A percentile compares a stretch with the other conserved stretches of the same genome.
Evolutionary conservation across 768 basidiomycete genomes (phyloP).

Genomic region (Trametes punicea): DNA sequence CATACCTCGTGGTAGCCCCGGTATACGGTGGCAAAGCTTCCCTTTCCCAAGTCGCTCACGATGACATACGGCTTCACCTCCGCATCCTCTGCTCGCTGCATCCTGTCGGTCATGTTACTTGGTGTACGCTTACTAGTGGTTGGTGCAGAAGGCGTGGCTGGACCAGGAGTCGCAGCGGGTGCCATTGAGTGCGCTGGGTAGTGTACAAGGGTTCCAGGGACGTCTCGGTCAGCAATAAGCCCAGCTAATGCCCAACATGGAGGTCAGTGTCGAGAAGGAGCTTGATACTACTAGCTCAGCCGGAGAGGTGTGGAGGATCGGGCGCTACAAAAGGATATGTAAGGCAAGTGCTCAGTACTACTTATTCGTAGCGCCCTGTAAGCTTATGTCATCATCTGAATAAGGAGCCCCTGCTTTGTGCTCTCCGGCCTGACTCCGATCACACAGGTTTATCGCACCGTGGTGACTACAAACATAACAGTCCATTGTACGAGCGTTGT

Average conservation of each 20-base stretch:
- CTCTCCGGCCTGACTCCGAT: no score
- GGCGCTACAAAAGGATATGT: not conserved
- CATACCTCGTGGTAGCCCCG: constrained; percentile 85
- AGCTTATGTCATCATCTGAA: no score
- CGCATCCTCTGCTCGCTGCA: constrained; percentile 49
- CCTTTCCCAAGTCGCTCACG: constrained; percentile 75
- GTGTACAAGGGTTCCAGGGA: constrained; percentile 4
- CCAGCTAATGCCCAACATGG: not conserved
- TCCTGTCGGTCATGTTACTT: constrained; percentile 18
- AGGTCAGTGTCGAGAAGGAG: not conserved
- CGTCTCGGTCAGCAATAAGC: not conserved
- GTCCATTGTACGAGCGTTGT: no score
- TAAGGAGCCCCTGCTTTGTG: no score
- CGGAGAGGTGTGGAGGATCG: not conserved
- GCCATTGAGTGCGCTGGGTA: constrained; percentile 21
- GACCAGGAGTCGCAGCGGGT: constrained; percentile 19
- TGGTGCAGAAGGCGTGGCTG: constrained; percentile 5
- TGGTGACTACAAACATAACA: no score
- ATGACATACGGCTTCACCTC: constrained; percentile 78
- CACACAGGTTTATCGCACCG: no score
- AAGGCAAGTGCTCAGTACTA: no score
- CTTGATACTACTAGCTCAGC: not conserved
- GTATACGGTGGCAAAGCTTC: constrained; percentile 95
- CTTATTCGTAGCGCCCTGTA: no score
- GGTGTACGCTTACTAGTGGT: constrained; percentile 21